Evolutionary conservation across 2,329 filamentous ascomycete genomes (phyloP), one percentile per base, ranked within the genome.

Genomic region (Fusarium xyrophilum): DNA sequence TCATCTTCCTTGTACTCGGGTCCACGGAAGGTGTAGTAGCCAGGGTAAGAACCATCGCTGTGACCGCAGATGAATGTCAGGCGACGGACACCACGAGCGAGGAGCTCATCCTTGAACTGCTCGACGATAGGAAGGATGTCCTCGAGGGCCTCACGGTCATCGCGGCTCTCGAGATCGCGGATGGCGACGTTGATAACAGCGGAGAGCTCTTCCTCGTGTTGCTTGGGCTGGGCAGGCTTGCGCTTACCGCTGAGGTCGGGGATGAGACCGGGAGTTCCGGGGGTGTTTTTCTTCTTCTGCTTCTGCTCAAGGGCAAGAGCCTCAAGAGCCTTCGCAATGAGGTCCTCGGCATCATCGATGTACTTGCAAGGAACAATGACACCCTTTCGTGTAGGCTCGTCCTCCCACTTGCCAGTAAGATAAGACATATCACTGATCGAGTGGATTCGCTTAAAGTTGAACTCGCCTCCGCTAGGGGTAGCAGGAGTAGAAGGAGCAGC

Each of bases 361-460:
- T 97, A 99, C 75, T 90, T 91, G 74, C 96, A 93, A 33, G 96
- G 94, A 46, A 97, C 89, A 68, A 99, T 96, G 57, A 97, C 93
- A 87, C 96, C 96, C 84, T 96, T 96, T 75, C 96, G 89, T 32
- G 86, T 88, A 35, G 92, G 92, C 80, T 97, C 94, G 40, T 89
- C 85, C 42, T 91, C 87, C 55, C 88, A 86, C 77, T 91, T 90
- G 69, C 88, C 88, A 63, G 88, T 85, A 65, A 97, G 83, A 79
- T 97, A 97, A 19, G 93, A 93, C 91, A 99, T 93, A 77, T 99
- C 96, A 79, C 93, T 97, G 79, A 99, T 96, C 56, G 96, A 98
- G 82, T 92, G 89, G 75, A 98, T 91, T 73, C 94, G 89, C 82
- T 93, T 92, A 79, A 94, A 91, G 67, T 81, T 79, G 70, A 84